Evolutionary conservation across 2,329 filamentous ascomycete species (phyloP).

Genomic region (Myriosclerotinia curreyana): DNA sequence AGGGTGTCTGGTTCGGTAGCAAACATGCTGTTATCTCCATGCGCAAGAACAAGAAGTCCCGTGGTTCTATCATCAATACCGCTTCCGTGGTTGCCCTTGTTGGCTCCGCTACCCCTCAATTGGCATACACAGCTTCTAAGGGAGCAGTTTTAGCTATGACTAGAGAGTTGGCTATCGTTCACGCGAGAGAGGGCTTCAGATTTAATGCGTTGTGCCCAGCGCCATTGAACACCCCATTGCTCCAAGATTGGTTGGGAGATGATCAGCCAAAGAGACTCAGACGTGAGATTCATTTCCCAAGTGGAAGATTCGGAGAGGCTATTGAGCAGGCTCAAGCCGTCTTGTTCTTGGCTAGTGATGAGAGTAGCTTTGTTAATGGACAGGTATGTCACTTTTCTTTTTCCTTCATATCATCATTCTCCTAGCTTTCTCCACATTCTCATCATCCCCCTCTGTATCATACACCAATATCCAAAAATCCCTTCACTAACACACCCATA

Average conservation of each 20-base stretch:
- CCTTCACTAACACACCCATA: constrained; percentile 32
- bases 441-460: neutral
- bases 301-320: constrained; percentile 71
- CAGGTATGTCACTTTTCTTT: constrained; percentile 43
- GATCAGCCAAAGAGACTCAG: constrained; percentile 66
- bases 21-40: constrained; percentile 70
- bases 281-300: constrained; percentile 73
- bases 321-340: constrained; percentile 75
- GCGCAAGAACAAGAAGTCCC: constrained; percentile 63
- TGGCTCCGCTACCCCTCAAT: constrained; percentile 67
- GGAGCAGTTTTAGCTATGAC: constrained; percentile 73
- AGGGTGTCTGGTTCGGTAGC: constrained; percentile 74
- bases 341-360: constrained; percentile 70
- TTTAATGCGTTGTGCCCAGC: constrained; percentile 75
- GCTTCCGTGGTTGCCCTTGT: constrained; percentile 71
- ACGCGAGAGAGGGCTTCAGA: constrained; percentile 69
- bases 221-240: constrained; percentile 69
- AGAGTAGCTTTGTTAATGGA: constrained; percentile 71
- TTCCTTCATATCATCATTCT: too few relatives aligned
- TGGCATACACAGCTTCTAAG: constrained; percentile 75
- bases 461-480: neutral
- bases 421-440: neutral
- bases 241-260: constrained; percentile 75
- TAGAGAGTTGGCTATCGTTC: constrained; percentile 69
- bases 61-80: constrained; percentile 70